Evolutionary conservation across 2,329 filamentous ascomycete genomes (phyloP), one percentile per base, ranked within the genome.

Genomic region (Ophiocordyceps camponoti-floridani): DNA sequence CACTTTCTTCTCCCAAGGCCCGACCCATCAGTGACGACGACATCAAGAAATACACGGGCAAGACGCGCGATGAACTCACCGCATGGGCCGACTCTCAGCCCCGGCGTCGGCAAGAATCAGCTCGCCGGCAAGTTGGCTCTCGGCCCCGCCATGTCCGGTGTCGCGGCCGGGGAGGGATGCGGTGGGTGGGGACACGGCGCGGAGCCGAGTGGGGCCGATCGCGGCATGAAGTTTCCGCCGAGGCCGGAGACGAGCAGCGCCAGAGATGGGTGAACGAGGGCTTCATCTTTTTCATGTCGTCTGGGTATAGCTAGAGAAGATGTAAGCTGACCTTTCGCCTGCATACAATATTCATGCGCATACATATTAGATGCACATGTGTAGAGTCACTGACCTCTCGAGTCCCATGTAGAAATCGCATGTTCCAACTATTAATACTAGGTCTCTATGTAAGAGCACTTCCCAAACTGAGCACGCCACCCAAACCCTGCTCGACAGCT

Each of bases 31-130:
- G 56, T 48, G 62, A 66, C 46, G 61, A 62, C 11, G 63, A 65
- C 47, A 50, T 67, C 27, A 43, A 55, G 27, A 64, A 64, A 48
- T 64, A 65, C 56, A 65, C 63, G 31, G 64, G 64, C 51, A 66
- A 58, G 49, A 52, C 51, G 28, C 57, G 58, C 37, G 55, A 53
- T 2, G 53, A 61, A 50, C 53, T 67, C 44, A 52, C 55, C 19
- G 31, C 51, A 2, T 66, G 64, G 63, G 58, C 59, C n/a, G 59
- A 58, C 23, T 53, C 52, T 4, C 51, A n/a, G 56, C 26, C 62
- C 64, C 1, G 63, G 62, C 14, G 63, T 68, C 4, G 65, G 55
- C 33, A 60, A 56, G 44, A 64, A 67, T 45, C 61, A 63, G 45
- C 51, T 59, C 18, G 61, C 62, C 4, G 62, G 63, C 7, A 60